phyloP scores from a whole-genome alignment of 2,329 filamentous ascomycete genomes.

The Colletotrichum liaoningense region DNA sequence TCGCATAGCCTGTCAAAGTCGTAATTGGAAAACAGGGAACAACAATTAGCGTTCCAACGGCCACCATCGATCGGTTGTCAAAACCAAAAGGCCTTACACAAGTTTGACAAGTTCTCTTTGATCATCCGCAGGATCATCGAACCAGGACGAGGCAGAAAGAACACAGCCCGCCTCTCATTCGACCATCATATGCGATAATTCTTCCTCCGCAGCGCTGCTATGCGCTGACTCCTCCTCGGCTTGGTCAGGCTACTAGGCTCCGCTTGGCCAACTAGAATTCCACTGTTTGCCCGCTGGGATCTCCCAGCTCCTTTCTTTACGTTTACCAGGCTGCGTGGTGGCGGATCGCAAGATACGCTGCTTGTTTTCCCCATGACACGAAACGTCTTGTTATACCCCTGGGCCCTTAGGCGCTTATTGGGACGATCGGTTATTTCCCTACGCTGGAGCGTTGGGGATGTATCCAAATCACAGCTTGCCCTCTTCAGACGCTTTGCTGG shows the following conservation, averaged over 20 bases:
- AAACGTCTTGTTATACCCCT: background rate
- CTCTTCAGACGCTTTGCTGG: background rate
- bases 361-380: background rate
- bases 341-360: background rate
- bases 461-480: background rate
- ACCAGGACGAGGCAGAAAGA: no score
- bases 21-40: no score
- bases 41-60: no score
- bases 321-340: background rate
- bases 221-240: no score
- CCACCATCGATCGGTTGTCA: no score
- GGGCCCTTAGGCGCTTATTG: background rate
- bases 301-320: background rate
- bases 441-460: background rate
- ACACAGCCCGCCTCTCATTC: no score
- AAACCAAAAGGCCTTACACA: no score
- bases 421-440: background rate
- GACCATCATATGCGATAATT: no score
- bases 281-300: background rate
- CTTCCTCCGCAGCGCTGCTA: no score
- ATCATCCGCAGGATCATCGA: no score
- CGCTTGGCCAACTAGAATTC: background rate
- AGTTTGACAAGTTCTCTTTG: no score
- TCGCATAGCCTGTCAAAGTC: no score
- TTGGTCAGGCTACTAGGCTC: background rate